A percentile compares a stretch with the other conserved stretches of the same genome.
These are phyloP conservation scores for Alternaria longipes DNA, from an alignment of 2,329 filamentous ascomycete species.

Conservation along the genomic window DNA sequence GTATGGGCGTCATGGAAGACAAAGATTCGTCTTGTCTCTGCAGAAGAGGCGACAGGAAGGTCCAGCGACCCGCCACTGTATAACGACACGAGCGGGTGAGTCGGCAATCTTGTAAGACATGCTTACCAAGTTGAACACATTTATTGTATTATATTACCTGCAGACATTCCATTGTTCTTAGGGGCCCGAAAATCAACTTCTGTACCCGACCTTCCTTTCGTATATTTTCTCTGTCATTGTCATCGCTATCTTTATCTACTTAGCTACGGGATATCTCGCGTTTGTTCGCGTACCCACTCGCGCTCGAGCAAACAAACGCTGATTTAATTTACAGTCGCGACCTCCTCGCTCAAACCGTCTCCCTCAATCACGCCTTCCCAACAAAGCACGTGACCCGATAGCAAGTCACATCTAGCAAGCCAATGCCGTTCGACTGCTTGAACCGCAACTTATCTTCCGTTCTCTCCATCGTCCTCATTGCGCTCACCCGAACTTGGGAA, in stretches of 20 bases:
- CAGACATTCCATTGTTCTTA: background rate
- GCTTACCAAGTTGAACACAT: background rate
- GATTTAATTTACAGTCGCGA: background rate
- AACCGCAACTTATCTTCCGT: background rate
- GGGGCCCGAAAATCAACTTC: background rate
- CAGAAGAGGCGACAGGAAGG: background rate
- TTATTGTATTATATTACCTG: constrained; percentile 16
- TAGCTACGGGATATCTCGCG: background rate
- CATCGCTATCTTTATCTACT: background rate
- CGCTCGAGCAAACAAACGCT: background rate
- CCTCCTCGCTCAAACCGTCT: background rate
- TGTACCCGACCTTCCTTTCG: background rate
- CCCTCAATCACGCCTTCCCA: background rate
- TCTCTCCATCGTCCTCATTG: background rate
- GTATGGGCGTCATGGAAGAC: background rate
- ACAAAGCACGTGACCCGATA: background rate
- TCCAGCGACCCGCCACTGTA: background rate
- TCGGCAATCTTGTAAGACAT: background rate
- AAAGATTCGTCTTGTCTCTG: background rate
- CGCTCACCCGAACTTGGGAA: background rate
- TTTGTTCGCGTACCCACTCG: background rate
- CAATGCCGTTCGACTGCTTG: background rate
- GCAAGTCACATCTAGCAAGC: background rate
- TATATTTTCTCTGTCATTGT: background rate
- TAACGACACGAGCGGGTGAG: background rate